phyloP scores from a whole-genome alignment of 331 rosid species.

The Erythrophleum ivorense region DNA sequence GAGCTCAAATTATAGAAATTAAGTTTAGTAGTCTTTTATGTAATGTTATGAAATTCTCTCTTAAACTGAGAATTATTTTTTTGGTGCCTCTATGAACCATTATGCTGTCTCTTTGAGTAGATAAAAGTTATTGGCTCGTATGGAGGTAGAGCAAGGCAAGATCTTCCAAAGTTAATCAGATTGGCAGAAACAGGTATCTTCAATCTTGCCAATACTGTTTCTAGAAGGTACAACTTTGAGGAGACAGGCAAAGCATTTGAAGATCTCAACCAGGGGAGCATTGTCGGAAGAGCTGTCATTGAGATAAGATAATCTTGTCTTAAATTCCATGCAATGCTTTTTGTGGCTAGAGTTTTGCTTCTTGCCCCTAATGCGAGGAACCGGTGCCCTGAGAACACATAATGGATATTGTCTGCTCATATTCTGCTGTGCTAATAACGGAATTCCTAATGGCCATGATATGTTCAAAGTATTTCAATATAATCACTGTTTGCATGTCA shows the following conservation, averaged over 20 bases:
- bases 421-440: not conserved
- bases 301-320: slow-evolving; percentile 67
- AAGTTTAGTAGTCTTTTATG: not conserved
- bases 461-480: slow-evolving; percentile 31
- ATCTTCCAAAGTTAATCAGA: slow-evolving; percentile 88
- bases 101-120: slow-evolving; percentile 48
- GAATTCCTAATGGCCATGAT: not conserved
- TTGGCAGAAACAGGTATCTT: slow-evolving; percentile 89
- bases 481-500: not conserved
- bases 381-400: slow-evolving; percentile 55
- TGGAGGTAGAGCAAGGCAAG: slow-evolving; percentile 98
- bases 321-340: slow-evolving; percentile 27
- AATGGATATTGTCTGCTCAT: not conserved
- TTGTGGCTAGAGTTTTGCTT: slow-evolving; percentile 18
- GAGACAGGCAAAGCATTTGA: slow-evolving; percentile 76
- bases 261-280: slow-evolving; percentile 79
- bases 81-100: not conserved
- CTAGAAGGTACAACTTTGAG: slow-evolving; percentile 81
- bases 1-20: not conserved
- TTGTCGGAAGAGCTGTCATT: slow-evolving; percentile 78
- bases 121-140: slow-evolving; percentile 86
- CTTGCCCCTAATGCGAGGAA: slow-evolving; percentile 29
- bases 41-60: not conserved
- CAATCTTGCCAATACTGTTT: slow-evolving; percentile 73
- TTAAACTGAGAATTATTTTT: not conserved